Base-by-base conservation (phyloP, 768 basidiomycete genomes). In the Suillus subluteus region DNA sequence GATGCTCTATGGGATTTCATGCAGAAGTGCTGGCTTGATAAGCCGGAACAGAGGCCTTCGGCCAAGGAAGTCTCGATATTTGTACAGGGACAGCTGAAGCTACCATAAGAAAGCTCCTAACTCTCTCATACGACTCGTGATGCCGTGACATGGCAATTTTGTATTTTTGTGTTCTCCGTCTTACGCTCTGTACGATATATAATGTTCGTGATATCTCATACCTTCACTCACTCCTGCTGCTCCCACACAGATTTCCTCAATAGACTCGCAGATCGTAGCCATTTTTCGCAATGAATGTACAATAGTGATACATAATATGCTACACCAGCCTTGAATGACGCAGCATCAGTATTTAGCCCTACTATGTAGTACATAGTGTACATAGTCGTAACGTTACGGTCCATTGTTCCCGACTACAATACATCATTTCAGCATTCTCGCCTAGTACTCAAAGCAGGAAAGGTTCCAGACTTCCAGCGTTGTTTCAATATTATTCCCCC, bases 1-100 rank as follows among this genome's bases (percentile, higher is more conserved):
- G 63, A 64, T 30, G 5, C 21, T 21, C 9, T 58, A 21, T 64
- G 63, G 63, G 52, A n/a, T 11, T 66, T 67, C 46, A 67, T 66
- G 38, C 50, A 67, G 63, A 37, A 48, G 40, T 67, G 66, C 40
- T 67, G 66, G 66, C 6, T 67, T 82, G 38, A 46, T 23, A n/a
- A 52, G 15, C 26, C 12, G 30, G 48, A 66, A 7, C 37, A 54
- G 8, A 30, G 48, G 32, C 62, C 65, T 41, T 63, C 62, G 4
- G 65, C 65, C 2, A 23, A 54, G 15, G 44, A 54, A 40, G 62
- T 30, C 2, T 15, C 38, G 48, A 38, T 9, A 18, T 66, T 66
- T 52, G 35, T 35, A 4, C n/a, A 54, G 32, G n/a, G 7, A 18
- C 62, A 65, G 38, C n/a, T 62, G 43, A 38, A 67, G 74, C 15